phyloP scores from a whole-genome alignment of 2,329 filamentous ascomycete species.

The Arthrobotrys pseudoclavata region DNA sequence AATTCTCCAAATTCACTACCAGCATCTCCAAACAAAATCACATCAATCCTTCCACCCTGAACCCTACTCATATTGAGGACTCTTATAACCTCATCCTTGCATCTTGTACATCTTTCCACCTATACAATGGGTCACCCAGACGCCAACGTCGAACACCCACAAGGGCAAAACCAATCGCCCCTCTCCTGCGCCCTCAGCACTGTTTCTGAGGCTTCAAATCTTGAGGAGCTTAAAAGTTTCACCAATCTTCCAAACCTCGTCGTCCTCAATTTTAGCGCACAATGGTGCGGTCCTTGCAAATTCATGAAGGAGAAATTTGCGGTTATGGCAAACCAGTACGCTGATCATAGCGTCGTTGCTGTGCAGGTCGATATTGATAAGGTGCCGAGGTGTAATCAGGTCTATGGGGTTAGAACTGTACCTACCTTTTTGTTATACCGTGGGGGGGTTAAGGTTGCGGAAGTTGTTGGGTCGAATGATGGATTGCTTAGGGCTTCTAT shows the following conservation, averaged over 20 bases:
- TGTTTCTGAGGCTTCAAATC: background rate
- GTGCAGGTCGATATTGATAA: slow-evolving; percentile 20
- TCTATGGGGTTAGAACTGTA: slow-evolving; percentile 14
- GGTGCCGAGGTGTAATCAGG: background rate
- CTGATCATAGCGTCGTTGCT: background rate
- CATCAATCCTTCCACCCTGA: background rate
- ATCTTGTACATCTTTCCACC: background rate
- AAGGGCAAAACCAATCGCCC: background rate
- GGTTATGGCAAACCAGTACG: slow-evolving; percentile 12
- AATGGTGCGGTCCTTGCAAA: slow-evolving; percentile 15
- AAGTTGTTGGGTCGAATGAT: slow-evolving; percentile 13
- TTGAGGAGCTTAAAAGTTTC: background rate
- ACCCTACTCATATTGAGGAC: background rate
- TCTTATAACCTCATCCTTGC: background rate
- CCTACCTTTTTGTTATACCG: slow-evolving; percentile 18
- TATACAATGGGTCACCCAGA: slow-evolving; percentile 9
- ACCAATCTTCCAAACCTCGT: slow-evolving; percentile 15
- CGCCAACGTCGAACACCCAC: slow-evolving; percentile 7
- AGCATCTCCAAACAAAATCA: background rate
- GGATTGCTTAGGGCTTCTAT: slow-evolving; percentile 2
- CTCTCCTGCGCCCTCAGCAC: slow-evolving; percentile 6
- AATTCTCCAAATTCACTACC: background rate
- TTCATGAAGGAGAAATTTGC: slow-evolving; percentile 8
- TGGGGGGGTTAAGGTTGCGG: background rate
- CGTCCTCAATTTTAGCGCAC: slow-evolving; percentile 5